These are phyloP conservation scores for Typha latifolia DNA, from an alignment of 176 grass and related monocot species.

Conservation along the genomic window DNA sequence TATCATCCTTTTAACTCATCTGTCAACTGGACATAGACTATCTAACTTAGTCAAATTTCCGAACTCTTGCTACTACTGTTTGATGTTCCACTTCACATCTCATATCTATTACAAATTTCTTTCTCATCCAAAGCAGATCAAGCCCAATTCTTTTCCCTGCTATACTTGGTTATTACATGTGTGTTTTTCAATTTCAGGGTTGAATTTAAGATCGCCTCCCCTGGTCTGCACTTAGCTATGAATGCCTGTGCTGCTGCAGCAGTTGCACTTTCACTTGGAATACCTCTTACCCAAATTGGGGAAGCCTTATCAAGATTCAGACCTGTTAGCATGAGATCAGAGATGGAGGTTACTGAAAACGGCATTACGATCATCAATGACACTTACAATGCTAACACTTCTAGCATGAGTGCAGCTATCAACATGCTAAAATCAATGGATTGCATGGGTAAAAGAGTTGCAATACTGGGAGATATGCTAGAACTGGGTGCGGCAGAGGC, in stretches of 20 bases:
- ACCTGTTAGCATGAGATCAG: slow-evolving; percentile 6
- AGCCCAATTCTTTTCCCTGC: background rate
- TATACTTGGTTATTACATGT: background rate
- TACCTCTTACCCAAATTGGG: background rate
- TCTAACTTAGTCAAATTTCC: background rate
- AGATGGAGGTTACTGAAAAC: background rate
- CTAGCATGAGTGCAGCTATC: background rate
- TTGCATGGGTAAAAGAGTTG: slow-evolving; percentile 4
- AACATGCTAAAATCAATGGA: background rate
- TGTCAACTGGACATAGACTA: background rate
- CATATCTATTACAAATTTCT: background rate
- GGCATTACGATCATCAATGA: slow-evolving; percentile 8
- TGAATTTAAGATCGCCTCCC: slow-evolving; percentile 2
- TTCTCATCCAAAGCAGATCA: background rate
- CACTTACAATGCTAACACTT: slow-evolving; percentile 5
- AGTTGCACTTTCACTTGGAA: background rate
- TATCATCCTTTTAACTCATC: background rate
- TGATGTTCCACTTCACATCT: too few relatives aligned
- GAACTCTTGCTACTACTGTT: too few relatives aligned
- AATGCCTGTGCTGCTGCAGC: slow-evolving; percentile 8
- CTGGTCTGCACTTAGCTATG: slow-evolving; percentile 2
- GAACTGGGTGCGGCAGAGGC: slow-evolving; percentile 1
- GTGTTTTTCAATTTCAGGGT: slow-evolving; percentile 1
- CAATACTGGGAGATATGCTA: slow-evolving; percentile 11
- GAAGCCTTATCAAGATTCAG: slow-evolving; percentile 9